Evolutionary conservation across 2,329 filamentous ascomycete genomes (phyloP), one percentile per base, ranked within the genome.

Genomic region (Fusarium brevicatenulatum): DNA sequence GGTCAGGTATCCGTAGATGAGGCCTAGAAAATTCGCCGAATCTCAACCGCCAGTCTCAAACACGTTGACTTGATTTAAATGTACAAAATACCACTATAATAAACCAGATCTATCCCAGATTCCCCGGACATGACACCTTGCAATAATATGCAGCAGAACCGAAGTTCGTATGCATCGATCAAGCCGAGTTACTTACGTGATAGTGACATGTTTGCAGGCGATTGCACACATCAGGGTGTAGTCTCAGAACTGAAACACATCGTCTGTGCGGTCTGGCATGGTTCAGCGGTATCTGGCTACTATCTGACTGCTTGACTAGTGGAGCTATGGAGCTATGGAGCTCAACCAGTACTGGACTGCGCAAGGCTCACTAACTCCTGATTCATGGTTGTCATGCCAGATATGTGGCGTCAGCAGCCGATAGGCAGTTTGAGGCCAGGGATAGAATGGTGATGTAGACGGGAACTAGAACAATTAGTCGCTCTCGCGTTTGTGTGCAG

Each of bases 351-450:
- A 66, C 55, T 66, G 71, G 60, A 40, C 59, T 59, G 67, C 62
- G 44, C 68, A 54, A 61, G 63, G 60, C 56, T 66, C 40, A 62
- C 70, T 63, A 64, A 70, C 56, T 74, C 70, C 66, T 73, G 73
- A 68, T 74, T 74, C 76, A 77, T 62, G 71, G 76, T 67, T 70
- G 74, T 77, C 73, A 72, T 73, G 72, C 67, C 68, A 73, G 76
- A 77, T 76, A 72, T 77, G 76, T 77, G 76, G 76, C 76, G 76
- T 75, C 76, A 77, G 68, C 66, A 74, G 52, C 70, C 75, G 72
- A 77, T 77, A 65, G 32, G 9, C 42, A 58, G 63, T 65, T 71
- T 72, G 60, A 64, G 16, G 55, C 52, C 61, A 63, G 74, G 75
- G 72, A 68, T 68, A 63, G 25, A 65, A 61, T 54, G 66, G 70